Conservation (phyloP, 257 asterid species). For the Fraxinus anomala region DNA sequence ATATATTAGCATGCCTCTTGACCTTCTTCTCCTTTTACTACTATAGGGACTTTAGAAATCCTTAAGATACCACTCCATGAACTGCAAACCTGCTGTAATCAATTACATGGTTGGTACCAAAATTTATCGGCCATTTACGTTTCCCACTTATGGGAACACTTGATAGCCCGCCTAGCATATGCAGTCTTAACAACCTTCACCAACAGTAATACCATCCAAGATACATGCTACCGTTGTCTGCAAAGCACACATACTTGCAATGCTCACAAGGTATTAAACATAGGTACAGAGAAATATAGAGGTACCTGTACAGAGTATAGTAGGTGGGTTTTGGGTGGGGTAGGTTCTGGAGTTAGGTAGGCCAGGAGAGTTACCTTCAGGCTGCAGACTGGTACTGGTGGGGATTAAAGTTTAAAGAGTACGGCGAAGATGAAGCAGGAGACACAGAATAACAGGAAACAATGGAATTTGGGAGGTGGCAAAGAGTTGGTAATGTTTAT, state of each 20-base stretch:
- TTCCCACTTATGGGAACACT: not conserved
- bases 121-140: not conserved
- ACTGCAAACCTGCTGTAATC: not conserved
- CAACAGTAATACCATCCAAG: not conserved
- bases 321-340: not conserved
- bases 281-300: not conserved
- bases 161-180: not conserved
- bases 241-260: not conserved
- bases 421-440: not conserved
- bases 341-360: not conserved
- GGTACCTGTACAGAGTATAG: not conserved
- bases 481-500: not conserved
- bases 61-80: not conserved
- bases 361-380: too few relatives aligned
- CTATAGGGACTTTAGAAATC: not conserved
- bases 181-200: not conserved
- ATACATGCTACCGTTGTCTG: not conserved
- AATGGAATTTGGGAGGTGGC: not conserved
- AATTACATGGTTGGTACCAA: not conserved
- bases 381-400: too few relatives aligned
- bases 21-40: not conserved
- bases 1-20: not conserved
- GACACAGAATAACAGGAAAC: not conserved
- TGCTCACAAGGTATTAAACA: not conserved
- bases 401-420: not conserved